Base-by-base conservation (phyloP, 495 filamentous ascomycete genomes). In the Pseudomonodictys pantanalensis region DNA sequence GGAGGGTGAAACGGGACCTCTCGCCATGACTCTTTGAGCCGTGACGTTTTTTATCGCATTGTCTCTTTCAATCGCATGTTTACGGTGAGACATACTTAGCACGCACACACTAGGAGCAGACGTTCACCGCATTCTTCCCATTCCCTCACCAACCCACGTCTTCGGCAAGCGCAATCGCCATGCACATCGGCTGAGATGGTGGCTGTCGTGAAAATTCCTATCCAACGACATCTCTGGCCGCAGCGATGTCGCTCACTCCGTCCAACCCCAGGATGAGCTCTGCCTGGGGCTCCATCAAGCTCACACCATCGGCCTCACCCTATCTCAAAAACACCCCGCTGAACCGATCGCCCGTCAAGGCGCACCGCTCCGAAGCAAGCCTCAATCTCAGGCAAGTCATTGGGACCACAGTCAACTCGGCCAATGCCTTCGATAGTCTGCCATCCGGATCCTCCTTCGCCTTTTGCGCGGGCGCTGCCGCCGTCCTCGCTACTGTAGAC, bases 391-490 rank as follows among this genome's bases (percentile, higher is more conserved):
- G 86, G 66, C 84, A 87, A 33, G 89, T 97, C 32, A 88, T 97
- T 65, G 92, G 92, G 15, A 92, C 91, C 17, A 95, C 92, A 11
- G 91, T 89, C 53, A 82, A 75, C 58, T 88, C 90, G 4, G 86
- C 89, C 17, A 91, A 89, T 72, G 91, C 86, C 50, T 96, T 98
- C 71, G 92, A 95, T 67, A 81, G 82, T 51, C 82, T 91, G 45
- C 78, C 86, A 15, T 83, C 86, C 29, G 83, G 80, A 47, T 74
- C 76, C 58, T 81, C 80, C 35, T 95, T 98, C 69, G 92, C 89
- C 24, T 90, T 92, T 71, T 91, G 90, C 59, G 93, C 93, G 9
- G 95, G 93, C 38, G 92, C 91, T 12, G 89, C 90, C n/a, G 93
- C 88, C 17, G 90, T 98, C 0, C 81, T 97, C n/a, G 87, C 89